Base-by-base conservation (phyloP, 805 yeast genomes). In the Spathaspora boniae region DNA sequence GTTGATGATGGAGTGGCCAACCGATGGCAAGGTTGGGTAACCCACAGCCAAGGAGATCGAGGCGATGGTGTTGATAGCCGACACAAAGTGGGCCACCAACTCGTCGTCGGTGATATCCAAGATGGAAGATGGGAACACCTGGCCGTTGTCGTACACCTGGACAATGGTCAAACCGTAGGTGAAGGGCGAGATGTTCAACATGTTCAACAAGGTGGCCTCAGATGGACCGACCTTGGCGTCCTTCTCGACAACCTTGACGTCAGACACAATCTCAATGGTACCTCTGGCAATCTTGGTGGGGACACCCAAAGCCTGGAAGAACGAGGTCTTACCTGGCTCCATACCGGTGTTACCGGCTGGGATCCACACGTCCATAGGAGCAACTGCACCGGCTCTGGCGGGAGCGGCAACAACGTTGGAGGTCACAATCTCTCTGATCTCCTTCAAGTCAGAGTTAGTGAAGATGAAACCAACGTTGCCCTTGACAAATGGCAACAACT, bases 241-340 rank as follows among this genome's bases (percentile, higher is more conserved):
- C 48, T 82, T 81, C 49, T 75, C 80, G 64, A 89, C 95, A 68
- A 93, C 96, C 79, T 86, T 86, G 63, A 93, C 95, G 67, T 93
- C 98, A 59, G 84, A 73, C 71, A 87, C 88, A 74, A 93, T 93
- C 79, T 93, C 99, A 82, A 93, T 93, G 76, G 96, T 88, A 93
- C 99, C 99, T 86, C 99, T 89, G 74, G 96, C 93, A 88, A 93
- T 93, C 94, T 93, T 93, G 86, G 99, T 93, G 82, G 98, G 98
- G 63, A 93, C 96, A 86, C 98, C 98, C 64, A 93, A 82, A 68
- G 99, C 98, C 82, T 93, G 99, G 98, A 93, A 93, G 95, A 93
- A 93, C 68, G 98, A 93, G 65, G 99, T 93, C 87, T 93, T 93
- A 84, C 98, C 98, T 74, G 99, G 99, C 79, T 93, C 98, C 95